phyloP scores from a whole-genome alignment of 2,329 filamentous ascomycete species.

The Xylariaceae sp. region DNA sequence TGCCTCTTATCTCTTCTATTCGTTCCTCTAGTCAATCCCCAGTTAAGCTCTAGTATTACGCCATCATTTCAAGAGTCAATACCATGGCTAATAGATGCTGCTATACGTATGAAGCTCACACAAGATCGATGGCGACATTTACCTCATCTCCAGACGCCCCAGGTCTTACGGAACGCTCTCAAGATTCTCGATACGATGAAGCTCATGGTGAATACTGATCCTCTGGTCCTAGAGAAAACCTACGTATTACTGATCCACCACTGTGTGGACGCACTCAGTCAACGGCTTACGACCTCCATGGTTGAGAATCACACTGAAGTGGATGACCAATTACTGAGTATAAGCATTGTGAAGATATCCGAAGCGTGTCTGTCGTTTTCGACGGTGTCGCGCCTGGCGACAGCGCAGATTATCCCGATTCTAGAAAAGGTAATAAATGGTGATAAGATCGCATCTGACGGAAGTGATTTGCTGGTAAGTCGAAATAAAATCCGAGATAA shows the following conservation, averaged over 20 bases:
- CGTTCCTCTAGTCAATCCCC: constrained; percentile 35
- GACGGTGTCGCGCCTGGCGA: constrained; percentile 36
- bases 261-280: constrained; percentile 37
- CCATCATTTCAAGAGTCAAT: constrained; percentile 37
- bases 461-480: constrained; percentile 41
- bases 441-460: constrained; percentile 29
- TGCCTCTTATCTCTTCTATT: constrained; percentile 42
- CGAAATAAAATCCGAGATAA: not conserved
- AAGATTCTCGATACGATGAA: constrained; percentile 4
- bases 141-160: constrained; percentile 30
- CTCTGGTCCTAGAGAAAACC: constrained; percentile 33
- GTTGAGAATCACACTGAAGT: constrained; percentile 26
- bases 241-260: constrained; percentile 37
- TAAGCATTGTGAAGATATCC: constrained; percentile 36
- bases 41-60: constrained; percentile 29
- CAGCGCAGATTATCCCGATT: constrained; percentile 40
- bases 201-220: constrained; percentile 11
- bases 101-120: constrained; percentile 38
- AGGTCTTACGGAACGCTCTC: constrained; percentile 33
- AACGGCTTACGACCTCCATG: constrained; percentile 28
- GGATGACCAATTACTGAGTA: constrained; percentile 34
- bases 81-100: constrained; percentile 47
- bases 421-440: constrained; percentile 35
- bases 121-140: constrained; percentile 36
- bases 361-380: constrained; percentile 31